Conservation (phyloP, 768 basidiomycete species). For the Termitomyces sp. region DNA sequence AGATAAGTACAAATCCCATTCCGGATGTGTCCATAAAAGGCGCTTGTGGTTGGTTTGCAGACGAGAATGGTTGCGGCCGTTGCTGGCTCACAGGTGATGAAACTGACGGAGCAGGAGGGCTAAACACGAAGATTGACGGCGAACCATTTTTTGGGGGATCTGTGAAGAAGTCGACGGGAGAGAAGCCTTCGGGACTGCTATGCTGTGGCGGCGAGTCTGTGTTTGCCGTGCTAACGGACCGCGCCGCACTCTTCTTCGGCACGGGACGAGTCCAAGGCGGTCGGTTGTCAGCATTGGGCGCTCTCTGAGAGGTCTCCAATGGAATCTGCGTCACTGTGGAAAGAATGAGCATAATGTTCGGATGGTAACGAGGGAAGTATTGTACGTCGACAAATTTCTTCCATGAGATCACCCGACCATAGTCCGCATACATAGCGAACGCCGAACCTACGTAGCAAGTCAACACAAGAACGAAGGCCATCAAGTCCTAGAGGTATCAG, state of each 20-base stretch:
- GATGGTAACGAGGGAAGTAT: constrained; percentile 15
- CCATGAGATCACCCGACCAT: constrained; percentile 87
- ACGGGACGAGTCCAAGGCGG: constrained; percentile 90
- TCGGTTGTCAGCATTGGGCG: constrained; percentile 42
- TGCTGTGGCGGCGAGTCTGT: constrained; percentile 41
- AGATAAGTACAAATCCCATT: constrained; percentile 46
- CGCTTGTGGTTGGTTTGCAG: constrained; percentile 14
- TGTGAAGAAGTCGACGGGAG: constrained; percentile 59
- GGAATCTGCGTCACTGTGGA: constrained; percentile 76
- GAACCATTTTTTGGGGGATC: constrained; percentile 34
- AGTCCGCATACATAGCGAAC: constrained; percentile 90
- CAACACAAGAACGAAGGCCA: constrained; percentile 82
- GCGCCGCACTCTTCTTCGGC: constrained; percentile 60
- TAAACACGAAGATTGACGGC: constrained; percentile 13
- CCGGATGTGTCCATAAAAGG: constrained; percentile 31
- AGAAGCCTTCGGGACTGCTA: constrained; percentile 63
- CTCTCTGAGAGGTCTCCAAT: constrained; percentile 60
- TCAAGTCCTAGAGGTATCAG: constrained; percentile 81
- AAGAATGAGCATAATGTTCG: constrained; percentile 1
- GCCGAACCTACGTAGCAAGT: constrained; percentile 82
- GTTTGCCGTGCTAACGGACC: constrained; percentile 31
- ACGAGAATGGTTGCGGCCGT: constrained; percentile 8
- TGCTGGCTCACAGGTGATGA: constrained; percentile 5
- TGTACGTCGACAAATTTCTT: constrained; percentile 86
- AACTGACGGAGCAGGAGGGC: constrained; percentile 10